A percentile compares a stretch with the other conserved stretches of the same genome.
Conservation (phyloP, 179 eudicot species). For the Spinacia oleracea region DNA sequence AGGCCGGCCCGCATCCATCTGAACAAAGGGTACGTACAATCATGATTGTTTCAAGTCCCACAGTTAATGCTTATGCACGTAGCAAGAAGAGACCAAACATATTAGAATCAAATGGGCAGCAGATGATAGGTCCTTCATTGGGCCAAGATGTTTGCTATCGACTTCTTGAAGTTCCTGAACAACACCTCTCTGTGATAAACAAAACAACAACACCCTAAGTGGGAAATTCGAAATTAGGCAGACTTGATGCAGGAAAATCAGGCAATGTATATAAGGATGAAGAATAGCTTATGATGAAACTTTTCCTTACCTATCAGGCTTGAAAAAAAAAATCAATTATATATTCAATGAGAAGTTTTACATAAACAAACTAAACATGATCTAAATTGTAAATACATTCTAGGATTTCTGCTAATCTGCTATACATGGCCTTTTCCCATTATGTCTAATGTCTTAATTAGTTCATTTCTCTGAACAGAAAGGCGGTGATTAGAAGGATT, state of each 20-base stretch:
- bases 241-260: background rate
- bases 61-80: background rate
- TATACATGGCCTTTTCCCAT: background rate
- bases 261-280: background rate
- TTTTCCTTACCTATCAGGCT: constrained; percentile 70
- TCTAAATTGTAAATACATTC: background rate
- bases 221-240: background rate
- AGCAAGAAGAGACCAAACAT: background rate
- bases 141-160: constrained; percentile 33
- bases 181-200: constrained; percentile 31
- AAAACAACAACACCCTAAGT: background rate
- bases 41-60: background rate
- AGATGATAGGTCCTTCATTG: constrained; percentile 20
- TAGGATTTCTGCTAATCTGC: background rate
- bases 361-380: background rate
- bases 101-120: background rate
- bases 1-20: no score
- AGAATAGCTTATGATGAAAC: background rate
- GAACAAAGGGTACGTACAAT: background rate
- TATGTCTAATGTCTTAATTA: background rate
- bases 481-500: background rate
- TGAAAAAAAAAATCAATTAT: constrained; percentile 47
- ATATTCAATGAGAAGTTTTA: constrained; percentile 25
- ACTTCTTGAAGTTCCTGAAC: constrained; percentile 27
- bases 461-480: constrained; percentile 12